Conservation (phyloP, 805 yeast species). For the Komagataella populi region DNA sequence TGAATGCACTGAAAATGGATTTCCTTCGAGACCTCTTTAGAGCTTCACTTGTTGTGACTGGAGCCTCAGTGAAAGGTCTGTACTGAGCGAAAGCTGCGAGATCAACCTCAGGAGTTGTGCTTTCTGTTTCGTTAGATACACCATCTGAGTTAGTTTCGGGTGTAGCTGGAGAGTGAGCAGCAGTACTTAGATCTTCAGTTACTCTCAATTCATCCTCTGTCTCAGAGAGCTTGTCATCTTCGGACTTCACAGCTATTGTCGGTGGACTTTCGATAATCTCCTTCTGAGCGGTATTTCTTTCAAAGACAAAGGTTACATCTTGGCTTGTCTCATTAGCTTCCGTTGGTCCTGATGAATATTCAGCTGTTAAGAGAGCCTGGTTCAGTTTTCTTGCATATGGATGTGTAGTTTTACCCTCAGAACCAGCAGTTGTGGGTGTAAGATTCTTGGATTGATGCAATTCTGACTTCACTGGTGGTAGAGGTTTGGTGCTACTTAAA, state of each 20-base stretch:
- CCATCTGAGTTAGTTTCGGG: background rate
- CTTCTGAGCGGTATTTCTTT: background rate
- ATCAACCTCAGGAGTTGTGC: background rate
- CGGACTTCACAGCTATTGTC: background rate
- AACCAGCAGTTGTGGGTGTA: background rate
- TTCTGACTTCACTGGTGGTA: background rate
- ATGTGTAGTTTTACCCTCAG: background rate
- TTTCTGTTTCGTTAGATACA: background rate
- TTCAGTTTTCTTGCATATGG: background rate
- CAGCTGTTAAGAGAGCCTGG: background rate
- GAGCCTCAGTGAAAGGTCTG: background rate
- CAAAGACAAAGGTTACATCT: background rate
- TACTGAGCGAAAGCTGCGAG: background rate
- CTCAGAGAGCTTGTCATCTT: background rate
- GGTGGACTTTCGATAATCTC: background rate
- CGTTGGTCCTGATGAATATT: background rate
- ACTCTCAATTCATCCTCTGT: background rate
- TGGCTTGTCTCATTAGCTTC: background rate
- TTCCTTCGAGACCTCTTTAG: slow-evolving; percentile 8
- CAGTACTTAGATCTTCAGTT: background rate
- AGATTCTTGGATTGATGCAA: background rate
- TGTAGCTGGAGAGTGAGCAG: background rate
- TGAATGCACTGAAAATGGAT: slow-evolving; percentile 15
- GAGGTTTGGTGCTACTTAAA: background rate
- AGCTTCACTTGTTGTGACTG: background rate